These are phyloP conservation scores for Hericium erinaceus DNA, from an alignment of 768 basidiomycete species.

Conservation along the genomic window DNA sequence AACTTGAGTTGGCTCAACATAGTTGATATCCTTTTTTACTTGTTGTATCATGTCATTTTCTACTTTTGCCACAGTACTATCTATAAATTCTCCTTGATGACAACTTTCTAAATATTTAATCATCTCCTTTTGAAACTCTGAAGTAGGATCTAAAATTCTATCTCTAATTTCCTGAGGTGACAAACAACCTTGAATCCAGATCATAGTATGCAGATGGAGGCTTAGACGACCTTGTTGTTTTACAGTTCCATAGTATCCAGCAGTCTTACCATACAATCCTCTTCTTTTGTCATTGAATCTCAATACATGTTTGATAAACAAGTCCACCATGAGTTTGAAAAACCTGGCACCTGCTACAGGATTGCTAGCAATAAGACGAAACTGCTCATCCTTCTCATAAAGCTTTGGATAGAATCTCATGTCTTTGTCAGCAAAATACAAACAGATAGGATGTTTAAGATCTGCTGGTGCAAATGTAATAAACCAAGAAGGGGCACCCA, in stretches of 20 bases:
- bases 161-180: constrained; percentile 15
- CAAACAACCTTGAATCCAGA: constrained; percentile 8
- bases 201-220: constrained; percentile 16
- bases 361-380: constrained; percentile 5
- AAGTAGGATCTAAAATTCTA: constrained; percentile 4
- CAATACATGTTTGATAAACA: constrained; percentile 11
- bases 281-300: not conserved
- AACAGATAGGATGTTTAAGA: constrained; percentile 11
- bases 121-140: constrained; percentile 6
- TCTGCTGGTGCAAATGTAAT: constrained; percentile 17
- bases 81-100: constrained; percentile 10
- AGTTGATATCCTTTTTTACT: too few relatives aligned
- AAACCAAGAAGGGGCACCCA: constrained; percentile 15
- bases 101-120: constrained; percentile 7
- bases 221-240: constrained; percentile 3
- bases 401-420: not conserved
- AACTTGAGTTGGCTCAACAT: too few relatives aligned
- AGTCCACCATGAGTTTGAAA: constrained; percentile 10
- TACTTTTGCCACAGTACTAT: constrained; percentile 1
- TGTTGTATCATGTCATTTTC: not conserved
- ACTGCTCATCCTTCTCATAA: not conserved
- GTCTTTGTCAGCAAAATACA: constrained; percentile 11
- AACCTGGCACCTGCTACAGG: constrained; percentile 13
- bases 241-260: constrained; percentile 16
- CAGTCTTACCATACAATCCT: constrained; percentile 13